phyloP scores from a whole-genome alignment of 1,139 yeast species.

The Debaryomyces udenii region DNA sequence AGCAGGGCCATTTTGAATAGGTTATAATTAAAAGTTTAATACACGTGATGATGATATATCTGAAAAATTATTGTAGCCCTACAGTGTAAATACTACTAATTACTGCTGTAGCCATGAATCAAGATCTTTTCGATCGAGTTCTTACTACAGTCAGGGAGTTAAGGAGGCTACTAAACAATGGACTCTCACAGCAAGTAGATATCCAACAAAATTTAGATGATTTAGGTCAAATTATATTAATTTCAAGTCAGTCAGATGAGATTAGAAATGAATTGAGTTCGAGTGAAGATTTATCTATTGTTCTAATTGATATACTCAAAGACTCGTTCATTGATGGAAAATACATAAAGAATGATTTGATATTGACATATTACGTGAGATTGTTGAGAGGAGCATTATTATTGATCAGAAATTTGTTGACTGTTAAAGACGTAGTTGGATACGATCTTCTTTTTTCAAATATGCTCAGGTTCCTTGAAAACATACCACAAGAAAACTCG shows the following conservation, averaged over 20 bases:
- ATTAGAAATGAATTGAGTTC: slow-evolving; percentile 6
- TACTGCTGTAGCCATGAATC: too few relatives aligned
- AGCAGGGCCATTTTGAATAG: too few relatives aligned
- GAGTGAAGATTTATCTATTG: slow-evolving; percentile 1
- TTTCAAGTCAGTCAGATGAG: slow-evolving; percentile 9
- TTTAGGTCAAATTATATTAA: slow-evolving; percentile 8
- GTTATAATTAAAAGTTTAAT: too few relatives aligned
- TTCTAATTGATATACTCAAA: slow-evolving; percentile 2
- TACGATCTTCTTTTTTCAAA: slow-evolving; percentile 14
- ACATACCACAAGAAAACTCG: slow-evolving; percentile 9
- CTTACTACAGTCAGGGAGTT: too few relatives aligned
- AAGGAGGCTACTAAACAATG: background rate
- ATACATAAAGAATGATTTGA: background rate
- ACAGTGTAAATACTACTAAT: too few relatives aligned
- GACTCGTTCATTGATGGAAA: background rate
- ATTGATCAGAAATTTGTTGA: slow-evolving; percentile 22
- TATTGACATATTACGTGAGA: slow-evolving; percentile 16
- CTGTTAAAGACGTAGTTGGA: slow-evolving; percentile 12
- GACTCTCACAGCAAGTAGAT: background rate
- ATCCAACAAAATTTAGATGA: slow-evolving; percentile 3
- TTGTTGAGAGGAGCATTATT: slow-evolving; percentile 25
- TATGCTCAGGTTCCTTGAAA: slow-evolving; percentile 13
- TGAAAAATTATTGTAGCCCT: too few relatives aligned
- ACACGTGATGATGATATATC: too few relatives aligned
- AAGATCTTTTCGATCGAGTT: too few relatives aligned